Percentiles rank a stretch among this genome's conserved stretches.
Conservation (phyloP, 129 eudicot species). For the Arctium minus region DNA sequence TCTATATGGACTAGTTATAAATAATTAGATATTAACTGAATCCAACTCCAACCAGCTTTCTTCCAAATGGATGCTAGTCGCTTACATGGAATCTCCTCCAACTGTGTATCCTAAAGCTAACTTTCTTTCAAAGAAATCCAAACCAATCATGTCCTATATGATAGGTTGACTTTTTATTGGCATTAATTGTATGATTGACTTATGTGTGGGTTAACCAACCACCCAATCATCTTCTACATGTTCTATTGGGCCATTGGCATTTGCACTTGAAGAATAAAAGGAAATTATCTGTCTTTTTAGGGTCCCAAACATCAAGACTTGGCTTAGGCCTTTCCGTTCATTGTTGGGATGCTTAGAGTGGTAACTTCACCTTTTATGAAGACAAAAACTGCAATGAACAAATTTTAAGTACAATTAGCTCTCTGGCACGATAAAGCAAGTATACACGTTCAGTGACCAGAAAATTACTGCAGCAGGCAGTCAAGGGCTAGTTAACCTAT, state of each 20-base stretch:
- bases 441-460: neutral
- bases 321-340: neutral
- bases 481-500: neutral
- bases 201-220: neutral
- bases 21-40: neutral
- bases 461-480: neutral
- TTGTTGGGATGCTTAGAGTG: neutral
- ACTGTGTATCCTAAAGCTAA: neutral
- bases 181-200: neutral
- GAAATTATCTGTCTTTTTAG: neutral
- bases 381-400: neutral
- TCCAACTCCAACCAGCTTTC: neutral
- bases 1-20: neutral
- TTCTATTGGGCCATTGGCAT: neutral
- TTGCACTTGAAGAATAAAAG: neutral
- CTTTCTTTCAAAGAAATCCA: neutral
- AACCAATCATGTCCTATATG: neutral
- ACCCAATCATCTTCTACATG: neutral
- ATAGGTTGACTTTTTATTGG: neutral
- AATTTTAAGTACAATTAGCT: neutral
- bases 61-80: neutral
- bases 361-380: neutral
- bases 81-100: slow-evolving; percentile 4
- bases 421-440: neutral
- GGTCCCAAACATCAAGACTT: neutral